These are phyloP conservation scores for Leccinum olivaceopallidum DNA, from an alignment of 768 basidiomycete species.

Conservation along the genomic window DNA sequence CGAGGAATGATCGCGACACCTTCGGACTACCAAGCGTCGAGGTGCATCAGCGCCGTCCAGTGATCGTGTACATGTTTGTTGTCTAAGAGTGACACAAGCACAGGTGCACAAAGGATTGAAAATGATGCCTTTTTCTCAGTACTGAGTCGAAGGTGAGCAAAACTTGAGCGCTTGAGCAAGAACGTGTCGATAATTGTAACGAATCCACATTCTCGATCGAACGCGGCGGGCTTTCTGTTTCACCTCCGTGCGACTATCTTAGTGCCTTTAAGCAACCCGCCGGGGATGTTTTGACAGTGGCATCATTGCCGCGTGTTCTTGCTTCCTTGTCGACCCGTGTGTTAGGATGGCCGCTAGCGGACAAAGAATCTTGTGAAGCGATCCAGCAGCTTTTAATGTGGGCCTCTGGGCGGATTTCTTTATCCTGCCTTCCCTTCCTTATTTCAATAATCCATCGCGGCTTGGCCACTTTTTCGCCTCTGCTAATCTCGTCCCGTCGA, in stretches of 20 bases:
- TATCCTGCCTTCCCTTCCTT: slow-evolving; percentile 1
- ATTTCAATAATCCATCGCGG: background rate
- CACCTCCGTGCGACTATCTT: slow-evolving; percentile 15
- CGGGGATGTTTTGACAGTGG: slow-evolving; percentile 1
- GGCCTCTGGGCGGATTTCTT: background rate
- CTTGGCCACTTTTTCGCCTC: slow-evolving; percentile 1
- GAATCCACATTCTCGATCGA: slow-evolving; percentile 9
- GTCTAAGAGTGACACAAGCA: too few species aligned
- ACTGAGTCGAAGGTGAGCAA: background rate
- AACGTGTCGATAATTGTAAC: background rate
- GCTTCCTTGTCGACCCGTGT: slow-evolving; percentile 16
- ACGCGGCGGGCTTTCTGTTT: slow-evolving; percentile 8
- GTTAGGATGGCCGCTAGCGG: slow-evolving; percentile 10
- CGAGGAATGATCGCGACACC: slow-evolving; percentile 18
- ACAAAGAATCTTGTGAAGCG: slow-evolving; percentile 16
- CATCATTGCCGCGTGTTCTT: slow-evolving; percentile 16
- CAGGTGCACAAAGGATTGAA: background rate
- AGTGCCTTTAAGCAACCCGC: slow-evolving; percentile 21
- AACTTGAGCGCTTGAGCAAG: slow-evolving; percentile 5
- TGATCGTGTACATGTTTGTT: background rate
- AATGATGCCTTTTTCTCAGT: background rate
- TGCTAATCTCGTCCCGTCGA: slow-evolving; percentile 3
- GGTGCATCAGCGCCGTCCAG: slow-evolving; percentile 1
- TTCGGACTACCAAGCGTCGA: slow-evolving; percentile 14
- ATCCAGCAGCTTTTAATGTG: slow-evolving; percentile 15